Base-by-base conservation (phyloP, 2,329 filamentous ascomycete species). In the Cladosporium oxysporum region DNA sequence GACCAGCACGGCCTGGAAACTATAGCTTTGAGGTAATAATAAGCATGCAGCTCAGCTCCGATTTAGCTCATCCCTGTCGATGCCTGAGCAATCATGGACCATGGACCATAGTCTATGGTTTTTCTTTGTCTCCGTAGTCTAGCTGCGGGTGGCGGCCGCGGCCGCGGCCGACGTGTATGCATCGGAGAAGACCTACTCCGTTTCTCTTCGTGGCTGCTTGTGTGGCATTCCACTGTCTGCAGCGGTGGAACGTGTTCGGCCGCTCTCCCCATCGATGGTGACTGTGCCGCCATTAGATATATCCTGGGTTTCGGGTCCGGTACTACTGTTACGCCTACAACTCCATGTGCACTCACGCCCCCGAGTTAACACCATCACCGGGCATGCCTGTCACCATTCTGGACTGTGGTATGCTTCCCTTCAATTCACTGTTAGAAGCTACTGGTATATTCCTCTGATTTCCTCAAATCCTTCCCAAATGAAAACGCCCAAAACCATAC, bases 31-130 rank as follows among this genome's bases (percentile, higher is more conserved):
- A 41, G 35, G 35, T 41, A 41, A 58, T 58, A 58, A 37, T 58
- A 58, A 12, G 21, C 29, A 35, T 26, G n/a, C 11, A 35, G 52
- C 29, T 6, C 52, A 14, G 29, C 52, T 18, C 26, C 5, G 14
- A 4, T 21, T 10, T 55, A 55, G 52, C 52, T 55, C 14, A 55
- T 31, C 52, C 52, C 52, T 55, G 52, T 55, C 52, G 28, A 55
- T 55, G 33, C 23, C 50, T 18, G 28, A n/a, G 6, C 29, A 53
- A 26, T 26, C 50, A 28, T 7, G 4, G 41, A 12, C n/a, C 37
- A 18, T 18, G 12, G 2, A 12, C 33, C 35, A 41, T 26, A 26
- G 23, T 26, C 23, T 3, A 26, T 26, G 35, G 2, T 18, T 2
- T 21, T 47, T 12, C n/a, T 47, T 47, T 21, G 41, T 55, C 18